These are phyloP conservation scores for Penicillium mononematosum DNA, from an alignment of 495 filamentous ascomycete species.

Conservation along the genomic window DNA sequence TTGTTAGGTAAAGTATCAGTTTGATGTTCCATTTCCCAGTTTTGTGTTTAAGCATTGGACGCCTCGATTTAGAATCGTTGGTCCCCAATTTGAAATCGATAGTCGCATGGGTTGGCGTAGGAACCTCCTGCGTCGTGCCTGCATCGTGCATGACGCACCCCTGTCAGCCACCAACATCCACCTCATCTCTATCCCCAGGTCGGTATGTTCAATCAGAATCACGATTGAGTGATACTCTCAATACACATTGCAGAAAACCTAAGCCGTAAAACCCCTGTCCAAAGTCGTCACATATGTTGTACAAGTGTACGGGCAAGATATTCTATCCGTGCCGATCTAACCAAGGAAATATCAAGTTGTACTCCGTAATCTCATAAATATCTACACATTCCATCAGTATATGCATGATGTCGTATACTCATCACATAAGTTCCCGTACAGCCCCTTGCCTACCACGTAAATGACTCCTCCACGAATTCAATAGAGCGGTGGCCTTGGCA, in stretches of 20 bases:
- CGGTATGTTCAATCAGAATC: not conserved
- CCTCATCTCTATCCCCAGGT: not conserved
- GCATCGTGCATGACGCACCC: slow-evolving; percentile 6
- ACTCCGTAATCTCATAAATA: not conserved
- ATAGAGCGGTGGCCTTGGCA: slow-evolving; percentile 33
- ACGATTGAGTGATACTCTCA: not conserved
- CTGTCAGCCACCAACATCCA: slow-evolving; percentile 8
- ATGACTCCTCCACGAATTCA: slow-evolving; percentile 47
- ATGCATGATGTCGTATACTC: not conserved
- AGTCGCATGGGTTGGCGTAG: slow-evolving; percentile 1
- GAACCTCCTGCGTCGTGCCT: slow-evolving; percentile 11
- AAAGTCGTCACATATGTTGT: not conserved
- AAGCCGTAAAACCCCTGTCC: not conserved
- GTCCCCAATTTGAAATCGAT: not conserved
- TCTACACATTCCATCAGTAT: not conserved
- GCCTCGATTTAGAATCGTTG: not conserved
- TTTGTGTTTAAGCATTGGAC: not conserved
- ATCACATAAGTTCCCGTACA: not conserved
- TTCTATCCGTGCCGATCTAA: not conserved
- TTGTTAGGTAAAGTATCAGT: not conserved
- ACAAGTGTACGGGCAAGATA: not conserved
- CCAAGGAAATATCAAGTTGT: not conserved
- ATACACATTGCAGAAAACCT: not conserved
- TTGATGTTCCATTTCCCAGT: not conserved
- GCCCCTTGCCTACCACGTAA: slow-evolving; percentile 34